phyloP scores from a whole-genome alignment of 1,139 yeast genomes.

The Geotrichum fermentans region DNA sequence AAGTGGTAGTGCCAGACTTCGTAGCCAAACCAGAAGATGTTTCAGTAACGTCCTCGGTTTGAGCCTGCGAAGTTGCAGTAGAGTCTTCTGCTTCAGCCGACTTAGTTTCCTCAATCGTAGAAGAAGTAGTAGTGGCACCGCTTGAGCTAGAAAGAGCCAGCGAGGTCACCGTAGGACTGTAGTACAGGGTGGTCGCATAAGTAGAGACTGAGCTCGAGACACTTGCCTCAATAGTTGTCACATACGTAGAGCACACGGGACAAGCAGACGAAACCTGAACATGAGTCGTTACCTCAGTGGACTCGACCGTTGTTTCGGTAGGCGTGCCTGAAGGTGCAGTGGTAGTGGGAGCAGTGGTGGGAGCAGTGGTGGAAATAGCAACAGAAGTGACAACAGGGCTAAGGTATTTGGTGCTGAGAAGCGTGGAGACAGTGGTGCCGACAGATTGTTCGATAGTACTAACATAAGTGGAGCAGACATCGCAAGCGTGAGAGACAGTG shows the following conservation, averaged over 20 bases:
- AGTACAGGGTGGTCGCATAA: conserved; percentile 1
- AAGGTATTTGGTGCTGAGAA: conserved; percentile 2
- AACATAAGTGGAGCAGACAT: conserved; percentile 8
- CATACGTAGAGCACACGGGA: conserved; percentile 2
- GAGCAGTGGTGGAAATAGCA: neutral
- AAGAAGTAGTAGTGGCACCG: neutral
- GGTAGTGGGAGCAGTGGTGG: neutral
- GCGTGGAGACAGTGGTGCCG: neutral
- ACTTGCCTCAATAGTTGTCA: conserved; percentile 1
- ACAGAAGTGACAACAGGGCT: conserved; percentile 8
- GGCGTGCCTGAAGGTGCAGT: neutral
- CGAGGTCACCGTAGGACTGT: conserved; percentile 3
- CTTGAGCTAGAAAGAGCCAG: neutral
- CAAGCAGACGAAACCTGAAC: conserved; percentile 4
- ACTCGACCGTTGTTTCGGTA: neutral
- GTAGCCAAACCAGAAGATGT: too few species aligned
- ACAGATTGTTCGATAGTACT: neutral
- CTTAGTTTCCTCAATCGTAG: too few species aligned
- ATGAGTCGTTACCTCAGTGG: neutral
- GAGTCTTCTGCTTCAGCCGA: too few species aligned
- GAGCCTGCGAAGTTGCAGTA: too few species aligned
- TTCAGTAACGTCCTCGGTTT: too few species aligned
- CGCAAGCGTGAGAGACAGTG: conserved; percentile 3
- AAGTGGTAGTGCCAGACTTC: too few species aligned
- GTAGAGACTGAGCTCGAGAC: neutral